These are phyloP conservation scores for Geranium brycei DNA, from an alignment of 345 rosid genomes.

Conservation along the genomic window DNA sequence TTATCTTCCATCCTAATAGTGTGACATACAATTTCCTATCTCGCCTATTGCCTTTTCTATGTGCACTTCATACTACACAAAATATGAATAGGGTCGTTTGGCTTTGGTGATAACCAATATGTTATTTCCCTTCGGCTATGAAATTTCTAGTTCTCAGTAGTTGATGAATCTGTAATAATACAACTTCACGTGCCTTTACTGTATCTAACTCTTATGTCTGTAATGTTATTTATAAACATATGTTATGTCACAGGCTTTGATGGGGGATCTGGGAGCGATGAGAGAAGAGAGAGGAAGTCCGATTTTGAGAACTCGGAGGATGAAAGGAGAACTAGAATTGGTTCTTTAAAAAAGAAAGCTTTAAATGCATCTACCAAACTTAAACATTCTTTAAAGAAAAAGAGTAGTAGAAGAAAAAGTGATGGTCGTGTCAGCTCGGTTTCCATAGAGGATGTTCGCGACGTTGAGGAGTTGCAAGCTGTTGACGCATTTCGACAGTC, in stretches of 20 bases:
- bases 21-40: too few relatives aligned
- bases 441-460: conserved; percentile 94
- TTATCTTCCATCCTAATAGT: too few relatives aligned
- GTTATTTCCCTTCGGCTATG: too few relatives aligned
- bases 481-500: conserved; percentile 90
- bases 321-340: conserved; percentile 88
- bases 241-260: conserved; percentile 60
- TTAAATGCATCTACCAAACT: conserved; percentile 78
- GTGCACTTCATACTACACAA: too few relatives aligned
- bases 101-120: too few relatives aligned
- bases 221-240: conserved; percentile 1
- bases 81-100: too few relatives aligned
- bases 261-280: conserved; percentile 79
- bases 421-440: conserved; percentile 93
- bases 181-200: not conserved
- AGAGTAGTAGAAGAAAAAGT: conserved; percentile 63
- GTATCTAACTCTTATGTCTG: not conserved
- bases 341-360: conserved; percentile 88
- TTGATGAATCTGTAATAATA: not conserved
- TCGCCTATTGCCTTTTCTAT: too few relatives aligned
- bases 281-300: conserved; percentile 80
- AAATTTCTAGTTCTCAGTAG: not conserved
- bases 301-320: conserved; percentile 99
- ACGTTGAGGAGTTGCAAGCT: conserved; percentile 67
- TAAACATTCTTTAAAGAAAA: conserved; percentile 83